These are phyloP conservation scores for Fusarium succisae DNA, from an alignment of 2,329 filamentous ascomycete genomes.

Conservation along the genomic window DNA sequence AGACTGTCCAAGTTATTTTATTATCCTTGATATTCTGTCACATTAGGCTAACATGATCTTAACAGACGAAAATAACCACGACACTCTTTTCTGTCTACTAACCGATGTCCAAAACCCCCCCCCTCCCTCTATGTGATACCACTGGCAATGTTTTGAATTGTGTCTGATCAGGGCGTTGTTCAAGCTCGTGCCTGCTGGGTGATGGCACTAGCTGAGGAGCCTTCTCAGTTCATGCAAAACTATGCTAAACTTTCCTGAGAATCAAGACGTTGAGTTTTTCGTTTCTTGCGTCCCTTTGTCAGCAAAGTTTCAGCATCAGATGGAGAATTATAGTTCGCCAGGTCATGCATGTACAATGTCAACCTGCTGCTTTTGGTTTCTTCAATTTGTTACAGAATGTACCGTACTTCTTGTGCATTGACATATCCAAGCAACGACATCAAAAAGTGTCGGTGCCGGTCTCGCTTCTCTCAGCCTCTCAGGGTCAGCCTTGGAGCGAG, in stretches of 20 bases:
- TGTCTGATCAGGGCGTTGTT: neutral
- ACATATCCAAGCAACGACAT: slow-evolving; percentile 9
- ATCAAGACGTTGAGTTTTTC: neutral
- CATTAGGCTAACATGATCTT: too few relatives aligned
- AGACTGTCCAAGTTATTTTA: too few relatives aligned
- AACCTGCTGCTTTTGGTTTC: neutral
- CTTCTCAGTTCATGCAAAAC: neutral
- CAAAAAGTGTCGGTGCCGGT: slow-evolving; percentile 10
- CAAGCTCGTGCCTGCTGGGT: neutral
- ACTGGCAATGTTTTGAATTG: neutral
- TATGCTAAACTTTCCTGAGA: neutral
- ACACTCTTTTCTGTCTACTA: too few relatives aligned
- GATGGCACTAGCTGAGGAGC: neutral
- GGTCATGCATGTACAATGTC: neutral
- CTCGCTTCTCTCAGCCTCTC: slow-evolving; percentile 29
- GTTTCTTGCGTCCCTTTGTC: neutral
- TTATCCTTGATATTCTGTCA: too few relatives aligned
- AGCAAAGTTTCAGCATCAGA: neutral
- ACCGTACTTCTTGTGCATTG: neutral
- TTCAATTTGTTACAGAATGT: neutral
- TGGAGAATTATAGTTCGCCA: neutral
- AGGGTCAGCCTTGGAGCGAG: slow-evolving; percentile 68
- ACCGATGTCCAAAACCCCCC: too few relatives aligned
- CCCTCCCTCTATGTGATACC: too few relatives aligned
- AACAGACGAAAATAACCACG: too few relatives aligned